Percentiles rank a stretch among this genome's conserved stretches.
Evolutionary conservation across 306 rosid species (phyloP).

Genomic region (Biancaea sappan): DNA sequence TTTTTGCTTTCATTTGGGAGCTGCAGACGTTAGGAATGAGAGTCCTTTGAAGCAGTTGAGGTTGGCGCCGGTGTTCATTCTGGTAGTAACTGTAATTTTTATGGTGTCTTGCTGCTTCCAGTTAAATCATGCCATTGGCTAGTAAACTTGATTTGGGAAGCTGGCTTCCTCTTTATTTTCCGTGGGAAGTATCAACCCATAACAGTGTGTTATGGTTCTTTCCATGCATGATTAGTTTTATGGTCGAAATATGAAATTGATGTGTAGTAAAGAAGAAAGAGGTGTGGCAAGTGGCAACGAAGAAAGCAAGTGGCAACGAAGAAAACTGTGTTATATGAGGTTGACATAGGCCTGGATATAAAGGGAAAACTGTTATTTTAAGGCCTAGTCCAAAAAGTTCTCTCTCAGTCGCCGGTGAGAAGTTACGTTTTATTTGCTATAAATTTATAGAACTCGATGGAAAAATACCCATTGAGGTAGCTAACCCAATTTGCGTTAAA

Average conservation of each 20-base stretch:
- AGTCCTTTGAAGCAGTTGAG: background rate
- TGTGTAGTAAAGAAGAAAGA: background rate
- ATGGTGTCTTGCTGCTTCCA: background rate
- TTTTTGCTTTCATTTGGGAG: conserved; percentile 33
- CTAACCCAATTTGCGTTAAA: background rate
- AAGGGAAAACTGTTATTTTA: no score
- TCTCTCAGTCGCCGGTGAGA: no score
- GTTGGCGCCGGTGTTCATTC: background rate
- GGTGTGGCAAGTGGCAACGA: background rate
- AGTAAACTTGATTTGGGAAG: background rate
- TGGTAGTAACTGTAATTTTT: background rate
- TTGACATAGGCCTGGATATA: background rate
- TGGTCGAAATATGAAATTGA: background rate
- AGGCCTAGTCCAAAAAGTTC: background rate
- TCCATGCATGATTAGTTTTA: background rate
- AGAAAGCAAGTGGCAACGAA: background rate
- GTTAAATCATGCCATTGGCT: background rate
- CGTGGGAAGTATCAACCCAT: background rate
- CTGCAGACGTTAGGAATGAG: conserved; percentile 7
- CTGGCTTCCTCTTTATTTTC: background rate
- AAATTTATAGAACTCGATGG: background rate
- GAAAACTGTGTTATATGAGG: background rate
- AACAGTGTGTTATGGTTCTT: background rate
- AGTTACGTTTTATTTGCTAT: background rate
- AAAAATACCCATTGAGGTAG: background rate